Base-by-base conservation (phyloP, 768 basidiomycete genomes). In the Auriculariales sp. region DNA sequence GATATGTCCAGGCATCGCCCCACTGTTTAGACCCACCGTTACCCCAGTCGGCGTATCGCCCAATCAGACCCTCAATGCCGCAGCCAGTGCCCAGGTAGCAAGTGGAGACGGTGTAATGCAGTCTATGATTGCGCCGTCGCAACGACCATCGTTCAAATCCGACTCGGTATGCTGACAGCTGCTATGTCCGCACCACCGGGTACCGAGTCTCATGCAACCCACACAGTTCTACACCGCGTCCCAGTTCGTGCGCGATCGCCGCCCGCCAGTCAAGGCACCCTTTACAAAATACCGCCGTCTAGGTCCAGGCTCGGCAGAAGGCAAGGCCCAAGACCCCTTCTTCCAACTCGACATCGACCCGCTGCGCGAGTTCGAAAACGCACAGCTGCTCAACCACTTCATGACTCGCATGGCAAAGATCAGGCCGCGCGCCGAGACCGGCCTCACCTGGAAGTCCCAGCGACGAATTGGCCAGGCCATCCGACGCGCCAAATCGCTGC, bases 401-500 rank as follows among this genome's bases (percentile, higher is more conserved):
- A 64, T 88, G 51, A 72, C 83, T 0, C 74, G 79, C 42, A 84
- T 92, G 79, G 82, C 85, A 48, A 88, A 83, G 69, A 86, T 94
- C 55, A 71, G 72, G 54, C 66, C 69, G n/a, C 75, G 93, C 48
- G 71, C 74, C 7, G 60, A 73, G 28, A 93, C 88, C 0, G 67
- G 72, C 4, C 68, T 97, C 39, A 90, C 91, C 2, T 73, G 78
- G 64, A 80, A 79, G 66, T 83, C 68, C 49, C 93, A 95, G 62
- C 74, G 88, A 36, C 71, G 71, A 53, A 56, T 95, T 3, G 84
- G 78, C 52, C 90, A 90, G 65, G 86, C 91, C 36, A 82, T 95
- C 51, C 79, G 85, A 39, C 70, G 93, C 52, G 85, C 93, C 52
- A 87, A 83, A 66, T 81, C 82, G 73, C 92, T 94, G 86, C 93